Base-by-base conservation (phyloP, 306 rosid species). In the Crataegus laevigata region DNA sequence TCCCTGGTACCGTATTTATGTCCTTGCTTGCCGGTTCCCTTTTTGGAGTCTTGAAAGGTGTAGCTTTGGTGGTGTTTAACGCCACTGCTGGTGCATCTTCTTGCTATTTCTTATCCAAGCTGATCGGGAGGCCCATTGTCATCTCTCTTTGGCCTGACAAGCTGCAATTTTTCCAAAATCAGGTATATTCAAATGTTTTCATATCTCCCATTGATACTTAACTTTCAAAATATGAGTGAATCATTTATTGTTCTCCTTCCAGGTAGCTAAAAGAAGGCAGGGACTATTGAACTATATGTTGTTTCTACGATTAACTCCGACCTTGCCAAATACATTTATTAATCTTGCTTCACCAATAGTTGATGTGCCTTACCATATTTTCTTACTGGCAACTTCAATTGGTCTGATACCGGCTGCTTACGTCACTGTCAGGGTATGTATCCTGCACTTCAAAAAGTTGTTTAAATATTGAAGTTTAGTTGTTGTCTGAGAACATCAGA, bases 61-160 rank as follows among this genome's bases (percentile, higher is more conserved):
- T 94, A 57, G 97, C 96, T 59, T 73, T 94, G 63, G 99, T 94
- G 74, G 97, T 94, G 29, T 94, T 92, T 77, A 86, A 88, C 29
- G 96, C 97, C 50, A 92, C 99, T 0, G 93, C 97, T 1, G 99
- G 99, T 77, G 99, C 99, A 80, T 94, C 99, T 77, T 94, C 99
- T 26, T 94, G 97, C 76, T 94, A 67, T 71, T 94, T 92, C 88
- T 85, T 94, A 40, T 94, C 99, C 19, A 94, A 90, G 86, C 4
- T 92, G 63, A 85, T 94, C 29, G 99, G 99, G 18, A 85, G 94
- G n/a, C 97, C 99, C 38, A 79, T 92, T 55, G 89, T 91, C 72
- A 83, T 84, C 78, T 85, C 81, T 43, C 90, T 94, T 8, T 92
- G 97, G 96, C 99, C 97, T 2, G 93, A 90, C 76, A 94, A 89